Conservation (phyloP, 2,329 filamentous ascomycete genomes). For the Massarina eburnea region DNA sequence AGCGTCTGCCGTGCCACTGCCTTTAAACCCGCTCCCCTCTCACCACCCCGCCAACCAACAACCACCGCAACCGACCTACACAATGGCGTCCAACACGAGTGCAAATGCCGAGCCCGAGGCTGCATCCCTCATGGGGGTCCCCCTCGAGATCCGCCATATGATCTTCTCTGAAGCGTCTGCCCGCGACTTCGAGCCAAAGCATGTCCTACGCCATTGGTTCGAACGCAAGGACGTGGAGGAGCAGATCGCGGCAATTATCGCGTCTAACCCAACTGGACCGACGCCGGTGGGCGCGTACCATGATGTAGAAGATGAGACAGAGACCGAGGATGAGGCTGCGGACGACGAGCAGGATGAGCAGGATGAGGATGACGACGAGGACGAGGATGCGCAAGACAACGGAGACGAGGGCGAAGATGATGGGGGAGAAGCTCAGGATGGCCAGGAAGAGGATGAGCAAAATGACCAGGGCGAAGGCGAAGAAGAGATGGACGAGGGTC, state of each 20-base stretch:
- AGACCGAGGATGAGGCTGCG: slow-evolving; percentile 10
- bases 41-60: not conserved
- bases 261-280: slow-evolving; percentile 12
- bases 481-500: slow-evolving; percentile 1
- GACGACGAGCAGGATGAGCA: slow-evolving; percentile 10
- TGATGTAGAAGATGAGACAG: slow-evolving; percentile 3
- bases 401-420: slow-evolving; percentile 10
- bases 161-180: slow-evolving; percentile 28
- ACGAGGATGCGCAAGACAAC: slow-evolving; percentile 13
- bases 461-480: slow-evolving; percentile 8
- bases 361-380: slow-evolving; percentile 9
- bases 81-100: slow-evolving; percentile 3
- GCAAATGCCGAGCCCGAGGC: slow-evolving; percentile 4
- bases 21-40: not conserved
- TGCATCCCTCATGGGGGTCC: slow-evolving; percentile 23
- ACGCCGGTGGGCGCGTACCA: slow-evolving; percentile 11
- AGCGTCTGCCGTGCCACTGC: no score
- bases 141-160: slow-evolving; percentile 35
- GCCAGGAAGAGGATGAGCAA: slow-evolving; percentile 2
- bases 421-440: slow-evolving; percentile 4
- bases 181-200: slow-evolving; percentile 21
- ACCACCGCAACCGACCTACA: not conserved
- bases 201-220: slow-evolving; percentile 37
- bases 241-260: slow-evolving; percentile 12
- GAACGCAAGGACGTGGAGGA: slow-evolving; percentile 34